A percentile compares a stretch with the other conserved stretches of the same genome.
phyloP scores from a whole-genome alignment of 768 basidiomycete species.

The Lactifluus echinatus region DNA sequence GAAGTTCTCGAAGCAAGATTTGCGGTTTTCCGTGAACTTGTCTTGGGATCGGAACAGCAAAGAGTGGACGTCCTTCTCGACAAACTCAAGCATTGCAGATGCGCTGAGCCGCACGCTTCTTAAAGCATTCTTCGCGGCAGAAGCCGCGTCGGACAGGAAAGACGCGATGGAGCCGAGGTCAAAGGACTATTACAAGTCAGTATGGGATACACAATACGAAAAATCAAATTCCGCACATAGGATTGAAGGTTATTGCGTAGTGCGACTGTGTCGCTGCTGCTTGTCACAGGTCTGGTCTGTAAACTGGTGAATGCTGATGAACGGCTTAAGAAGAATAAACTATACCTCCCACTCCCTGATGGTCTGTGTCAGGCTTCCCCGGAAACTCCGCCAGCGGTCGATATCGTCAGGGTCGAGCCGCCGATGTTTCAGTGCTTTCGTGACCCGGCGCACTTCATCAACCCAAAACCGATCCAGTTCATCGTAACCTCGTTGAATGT shows the following conservation, averaged over 20 bases:
- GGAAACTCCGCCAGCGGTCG: neutral
- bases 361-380: neutral
- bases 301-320: neutral
- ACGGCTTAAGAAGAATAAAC: no score
- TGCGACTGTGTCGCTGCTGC: neutral
- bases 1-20: neutral
- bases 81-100: neutral
- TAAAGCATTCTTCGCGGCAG: neutral
- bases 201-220: neutral
- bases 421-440: neutral
- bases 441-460: neutral
- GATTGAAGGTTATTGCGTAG: neutral
- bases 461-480: neutral
- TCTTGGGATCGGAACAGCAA: neutral
- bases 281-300: neutral
- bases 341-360: no score
- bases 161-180: neutral
- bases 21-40: neutral
- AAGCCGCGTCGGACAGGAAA: neutral
- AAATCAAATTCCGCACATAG: neutral
- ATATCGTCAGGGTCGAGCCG: neutral
- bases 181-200: neutral
- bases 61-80: neutral
- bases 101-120: neutral
- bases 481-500: neutral